Evolutionary conservation across 306 rosid species (phyloP), one percentile per base, ranked within the genome.

Genomic region (Senna tora): DNA sequence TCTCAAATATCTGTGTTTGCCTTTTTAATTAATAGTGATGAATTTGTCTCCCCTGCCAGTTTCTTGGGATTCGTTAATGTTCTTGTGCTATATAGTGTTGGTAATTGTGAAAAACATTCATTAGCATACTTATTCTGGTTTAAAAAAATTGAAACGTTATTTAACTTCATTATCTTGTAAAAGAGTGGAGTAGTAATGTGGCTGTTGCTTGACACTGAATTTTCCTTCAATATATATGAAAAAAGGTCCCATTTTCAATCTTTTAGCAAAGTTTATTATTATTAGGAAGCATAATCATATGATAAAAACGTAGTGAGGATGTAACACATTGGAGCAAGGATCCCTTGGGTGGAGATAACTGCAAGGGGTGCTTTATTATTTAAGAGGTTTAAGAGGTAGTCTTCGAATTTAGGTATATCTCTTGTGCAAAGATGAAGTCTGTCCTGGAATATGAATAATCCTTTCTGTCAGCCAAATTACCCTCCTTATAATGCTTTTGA

Each of bases 201-300:
- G 47, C 6, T 51, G 71, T 67, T 67, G 61, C 73, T 73, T 67
- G 71, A 65, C 52, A 11, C 53, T 60, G 79, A 79, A 32, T 60
- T 46, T 69, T 67, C 11, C 25, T 45, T 76, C 17, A 30, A 60
- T 39, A 67, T 64, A 39, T 56, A 34, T 66, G 33, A 11, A 61
- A 66, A 36, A 36, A 13, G 22, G 45, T 54, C 57, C 67, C 53
- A 19, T 56, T 21, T 45, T 5, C n/a, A 9, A 43, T 55, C 16
- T 75, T 15, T 9, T 66, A 0, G 59, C 42, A 43, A 55, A 67
- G 62, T 59, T 57, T 60, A 68, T 67, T 59, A 47, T 54, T 60
- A 68, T 67, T 59, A 47, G 54, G 69, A 76, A 22, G 32, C 42
- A 25, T 49, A 57, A 34, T 49, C 47, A 36, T n/a, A n/a, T 47